A percentile compares a stretch with the other conserved stretches of the same genome.
These are phyloP conservation scores for Protomyces inundatus DNA, from an alignment of 1,139 yeast species.

Conservation along the genomic window DNA sequence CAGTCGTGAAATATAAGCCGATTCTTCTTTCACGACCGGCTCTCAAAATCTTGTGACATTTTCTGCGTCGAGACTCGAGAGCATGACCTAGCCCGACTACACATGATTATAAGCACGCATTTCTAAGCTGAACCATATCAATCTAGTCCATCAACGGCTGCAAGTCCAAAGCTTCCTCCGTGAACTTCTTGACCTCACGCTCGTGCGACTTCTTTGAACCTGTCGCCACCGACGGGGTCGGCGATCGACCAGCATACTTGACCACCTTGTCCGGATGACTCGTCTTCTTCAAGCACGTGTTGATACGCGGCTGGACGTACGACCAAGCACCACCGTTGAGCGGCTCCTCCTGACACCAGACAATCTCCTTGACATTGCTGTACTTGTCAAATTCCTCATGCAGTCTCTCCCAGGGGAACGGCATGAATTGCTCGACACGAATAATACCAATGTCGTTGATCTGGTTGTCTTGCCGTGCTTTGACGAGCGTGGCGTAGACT, in stretches of 20 bases:
- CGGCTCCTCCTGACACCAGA: conserved; percentile 99
- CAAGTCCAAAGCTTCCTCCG: conserved; percentile 61
- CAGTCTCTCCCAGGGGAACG: conserved; percentile 96
- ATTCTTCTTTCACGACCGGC: too few relatives aligned
- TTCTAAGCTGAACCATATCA: too few relatives aligned
- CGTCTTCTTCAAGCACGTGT: conserved; percentile 69
- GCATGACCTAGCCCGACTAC: too few relatives aligned
- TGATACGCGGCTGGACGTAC: conserved; percentile 73
- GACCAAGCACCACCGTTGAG: conserved; percentile 92
- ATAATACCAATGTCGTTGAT: conserved; percentile 82
- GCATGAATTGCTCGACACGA: conserved; percentile 91
- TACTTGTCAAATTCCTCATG: conserved; percentile 75
- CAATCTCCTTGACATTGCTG: conserved; percentile 80
- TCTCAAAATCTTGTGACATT: too few relatives aligned
- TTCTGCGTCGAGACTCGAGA: too few relatives aligned
- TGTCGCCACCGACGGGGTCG: conserved; percentile 97
- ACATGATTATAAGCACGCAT: too few relatives aligned
- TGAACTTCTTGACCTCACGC: conserved; percentile 84
- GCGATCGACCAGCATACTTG: conserved; percentile 96
- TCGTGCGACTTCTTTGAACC: conserved; percentile 86
- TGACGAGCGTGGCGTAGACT: conserved; percentile 86
- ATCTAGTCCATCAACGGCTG: conserved; percentile 9
- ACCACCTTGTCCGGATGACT: conserved; percentile 54
- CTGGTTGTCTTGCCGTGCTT: conserved; percentile 71
- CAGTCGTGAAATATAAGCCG: too few relatives aligned